These are phyloP conservation scores for Boletus coccyginus DNA, from an alignment of 768 basidiomycete genomes.

Conservation along the genomic window DNA sequence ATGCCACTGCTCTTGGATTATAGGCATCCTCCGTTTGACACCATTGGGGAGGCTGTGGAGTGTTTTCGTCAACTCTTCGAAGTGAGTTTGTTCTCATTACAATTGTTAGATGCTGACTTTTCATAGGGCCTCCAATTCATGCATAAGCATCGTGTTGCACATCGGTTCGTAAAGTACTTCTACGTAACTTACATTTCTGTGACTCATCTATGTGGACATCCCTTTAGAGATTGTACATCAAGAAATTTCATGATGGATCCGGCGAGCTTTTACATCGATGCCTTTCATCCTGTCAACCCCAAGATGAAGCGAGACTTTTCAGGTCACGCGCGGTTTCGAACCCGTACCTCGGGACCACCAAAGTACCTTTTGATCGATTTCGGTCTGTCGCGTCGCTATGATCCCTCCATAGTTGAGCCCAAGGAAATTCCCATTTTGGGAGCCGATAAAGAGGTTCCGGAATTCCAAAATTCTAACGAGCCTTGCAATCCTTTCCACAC, in stretches of 20 bases:
- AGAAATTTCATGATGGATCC: no score
- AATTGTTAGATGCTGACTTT: no score
- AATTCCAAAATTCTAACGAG: not conserved
- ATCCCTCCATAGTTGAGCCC: not conserved
- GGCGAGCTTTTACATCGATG: no score
- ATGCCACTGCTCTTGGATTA: slow-evolving; percentile 24
- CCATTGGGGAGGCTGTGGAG: not conserved
- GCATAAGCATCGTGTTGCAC: slow-evolving; percentile 34
- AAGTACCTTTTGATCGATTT: slow-evolving; percentile 1
- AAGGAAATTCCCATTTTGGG: not conserved
- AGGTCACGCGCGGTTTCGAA: no score
- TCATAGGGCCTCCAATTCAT: slow-evolving; percentile 32
- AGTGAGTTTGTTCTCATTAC: no score
- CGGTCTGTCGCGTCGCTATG: not conserved
- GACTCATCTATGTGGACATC: no score
- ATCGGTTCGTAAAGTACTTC: slow-evolving; percentile 20
- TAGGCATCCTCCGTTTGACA: slow-evolving; percentile 13
- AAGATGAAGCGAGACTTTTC: no score
- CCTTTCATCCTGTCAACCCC: no score
- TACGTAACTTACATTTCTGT: no score
- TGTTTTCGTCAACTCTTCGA: slow-evolving; percentile 24
- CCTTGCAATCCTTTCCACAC: not conserved
- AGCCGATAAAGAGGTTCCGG: not conserved
- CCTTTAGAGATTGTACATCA: no score
- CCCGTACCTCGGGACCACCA: not conserved